Evolutionary conservation across 2,329 filamentous ascomycete species (phyloP), one percentile per base, ranked within the genome.

Genomic region (Scedosporium dehoogii): DNA sequence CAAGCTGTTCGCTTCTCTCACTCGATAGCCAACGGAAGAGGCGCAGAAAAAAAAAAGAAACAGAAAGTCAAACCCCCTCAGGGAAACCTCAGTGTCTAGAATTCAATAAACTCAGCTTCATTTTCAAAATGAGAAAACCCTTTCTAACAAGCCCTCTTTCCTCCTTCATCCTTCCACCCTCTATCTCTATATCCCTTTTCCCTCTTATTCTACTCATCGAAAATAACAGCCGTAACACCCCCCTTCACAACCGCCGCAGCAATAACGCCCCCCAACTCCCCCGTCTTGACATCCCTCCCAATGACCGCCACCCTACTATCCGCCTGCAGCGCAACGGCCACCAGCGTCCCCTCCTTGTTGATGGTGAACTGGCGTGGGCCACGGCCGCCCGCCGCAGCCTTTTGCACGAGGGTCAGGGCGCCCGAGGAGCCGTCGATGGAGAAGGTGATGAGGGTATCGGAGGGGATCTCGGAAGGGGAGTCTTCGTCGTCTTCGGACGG

Each of bases 281-380:
- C 90, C 0, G 82, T 85, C 62, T 70, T 65, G 1, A 79, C 74
- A 72, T 91, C 80, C 5, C 90, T 78, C 67, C 75, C 71, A 58
- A 89, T 81, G 59, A 92, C 73, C 6, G 81, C 83, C 1, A 90
- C 83, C 33, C 80, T 82, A 38, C 79, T 76, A 59, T 84, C 84
- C 16, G 74, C 73, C 73, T 91, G 87, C 66, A 89, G 78, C 0
- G 81, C 87, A 29, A 91, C 83, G 1, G 86, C 88, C 3, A 91
- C 74, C 63, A 87, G 73, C 62, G 79, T 79, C 1, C 88, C 89
- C 10, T 79, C 81, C 65, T 78, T 79, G 72, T 88, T 91, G 63
- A 90, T 73, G 59, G 80, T 81, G 71, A 90, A 88, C 48, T 88
- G 86, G 23, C 89, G 80, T 0, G 90, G 89, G 62, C 79, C 81